Base-by-base conservation (phyloP, 176 grass and related monocot species). In the Neostapfia colusana region DNA sequence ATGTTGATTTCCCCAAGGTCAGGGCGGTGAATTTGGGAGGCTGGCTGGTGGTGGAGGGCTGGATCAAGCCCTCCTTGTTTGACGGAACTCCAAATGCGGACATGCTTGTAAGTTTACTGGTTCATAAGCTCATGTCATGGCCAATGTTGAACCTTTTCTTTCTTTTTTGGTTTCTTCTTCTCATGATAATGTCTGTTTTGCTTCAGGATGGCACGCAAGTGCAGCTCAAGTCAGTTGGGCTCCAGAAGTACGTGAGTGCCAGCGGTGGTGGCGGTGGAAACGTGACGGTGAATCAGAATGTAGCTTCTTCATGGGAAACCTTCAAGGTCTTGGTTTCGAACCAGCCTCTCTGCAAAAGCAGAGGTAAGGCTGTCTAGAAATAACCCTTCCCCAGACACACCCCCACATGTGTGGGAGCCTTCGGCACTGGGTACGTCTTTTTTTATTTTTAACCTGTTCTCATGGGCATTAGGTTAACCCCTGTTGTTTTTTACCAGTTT, bases 21-120 rank as follows among this genome's bases (percentile, higher is more conserved):
- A 89, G 88, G 64, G 90, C 68, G 48, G 88, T 93, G n/a, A 93
- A 89, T 79, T 80, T 97, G 73, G 93, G 93, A 10, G 93, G 93
- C 17, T 97, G 90, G 93, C 68, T 97, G 51, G 93, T 97, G 74
- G 80, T 93, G 65, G 93, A 97, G 70, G 83, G 85, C 25, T 97
- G 93, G 93, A 93, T 97, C 77, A 93, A 83, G 70, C 93, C 93
- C 64, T 89, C 90, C 11, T 58, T 97, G 73, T 93, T 97, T 20
- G 85, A 91, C n/a, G 90, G 70, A 69, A 97, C 93, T 57, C 74
- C 85, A 13, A 97, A 91, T 58, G 60, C 88, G 13, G 93, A 93
- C 79, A 93, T 97, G 93, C 84, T 97, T 80, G 90, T 97, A 70
- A 2, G 83, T 56, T 67, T 49, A 48, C 23, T 82, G 2, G 28